Conservation (phyloP, 2,329 filamentous ascomycete species). For the Claviceps quebecensis region DNA sequence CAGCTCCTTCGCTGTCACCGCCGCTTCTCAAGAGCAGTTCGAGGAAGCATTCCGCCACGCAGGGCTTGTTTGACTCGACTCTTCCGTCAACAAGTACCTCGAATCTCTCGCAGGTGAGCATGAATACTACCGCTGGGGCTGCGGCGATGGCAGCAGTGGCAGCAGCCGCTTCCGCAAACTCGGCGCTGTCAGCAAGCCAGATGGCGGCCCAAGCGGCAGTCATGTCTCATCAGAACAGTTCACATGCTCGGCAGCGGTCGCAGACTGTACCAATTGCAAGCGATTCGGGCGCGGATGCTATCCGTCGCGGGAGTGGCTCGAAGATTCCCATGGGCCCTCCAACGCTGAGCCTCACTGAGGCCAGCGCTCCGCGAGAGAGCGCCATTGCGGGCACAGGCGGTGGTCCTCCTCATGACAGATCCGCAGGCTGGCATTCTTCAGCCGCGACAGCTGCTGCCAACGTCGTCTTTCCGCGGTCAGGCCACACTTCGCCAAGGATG, state of each 20-base stretch:
- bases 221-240: slow-evolving; percentile 43
- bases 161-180: slow-evolving; percentile 11
- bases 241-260: slow-evolving; percentile 51
- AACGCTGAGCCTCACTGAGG: slow-evolving; percentile 49
- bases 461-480: slow-evolving; percentile 55
- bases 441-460: slow-evolving; percentile 55
- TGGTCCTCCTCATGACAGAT: slow-evolving; percentile 46
- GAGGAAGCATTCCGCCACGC: slow-evolving; percentile 56
- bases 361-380: slow-evolving; percentile 45
- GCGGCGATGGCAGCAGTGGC: slow-evolving; percentile 19
- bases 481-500: slow-evolving; percentile 33
- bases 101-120: slow-evolving; percentile 36
- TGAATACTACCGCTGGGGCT: slow-evolving; percentile 27
- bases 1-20: slow-evolving; percentile 16
- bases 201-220: slow-evolving; percentile 69
- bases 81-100: slow-evolving; percentile 48
- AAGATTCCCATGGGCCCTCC: slow-evolving; percentile 46
- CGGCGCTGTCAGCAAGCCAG: slow-evolving; percentile 48
- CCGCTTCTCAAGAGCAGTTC: slow-evolving; percentile 31
- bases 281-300: slow-evolving; percentile 25
- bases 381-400: slow-evolving; percentile 33
- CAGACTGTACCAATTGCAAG: slow-evolving; percentile 53
- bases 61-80: slow-evolving; percentile 63
- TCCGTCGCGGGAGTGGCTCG: slow-evolving; percentile 30
- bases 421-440: slow-evolving; percentile 44